A percentile compares a stretch with the other conserved stretches of the same genome.
Evolutionary conservation across 495 filamentous ascomycete genomes (phyloP).

Genomic region (Daldinia caldariorum): DNA sequence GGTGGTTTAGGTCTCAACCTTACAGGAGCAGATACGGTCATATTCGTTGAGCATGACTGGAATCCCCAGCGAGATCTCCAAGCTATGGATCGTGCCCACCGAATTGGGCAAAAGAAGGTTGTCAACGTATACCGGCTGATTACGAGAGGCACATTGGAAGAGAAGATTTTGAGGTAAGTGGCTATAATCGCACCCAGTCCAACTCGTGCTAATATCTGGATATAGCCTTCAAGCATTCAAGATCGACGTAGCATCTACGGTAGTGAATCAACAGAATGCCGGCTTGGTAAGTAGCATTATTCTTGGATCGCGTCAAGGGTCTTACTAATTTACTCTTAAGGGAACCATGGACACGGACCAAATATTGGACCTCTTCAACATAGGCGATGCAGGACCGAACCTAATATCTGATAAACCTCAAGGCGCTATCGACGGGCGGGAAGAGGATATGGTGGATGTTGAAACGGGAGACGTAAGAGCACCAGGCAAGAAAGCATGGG

Average conservation of each 20-base stretch:
- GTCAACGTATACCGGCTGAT: constrained; percentile 99
- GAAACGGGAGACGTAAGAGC: constrained; percentile 91
- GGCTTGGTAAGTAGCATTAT: constrained; percentile 69
- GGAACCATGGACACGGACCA: constrained; percentile 95
- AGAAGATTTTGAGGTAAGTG: constrained; percentile 81
- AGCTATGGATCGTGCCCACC: constrained; percentile 98
- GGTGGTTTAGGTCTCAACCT: constrained; percentile 95
- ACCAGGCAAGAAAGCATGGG: constrained; percentile 94
- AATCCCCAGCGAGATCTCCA: constrained; percentile 99
- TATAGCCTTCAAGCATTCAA: constrained; percentile 96
- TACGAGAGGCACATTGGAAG: constrained; percentile 93
- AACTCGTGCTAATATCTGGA: constrained; percentile 18
- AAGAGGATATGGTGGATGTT: constrained; percentile 93
- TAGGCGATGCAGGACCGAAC: constrained; percentile 78
- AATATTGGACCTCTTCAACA: constrained; percentile 94
- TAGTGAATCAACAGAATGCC: constrained; percentile 99
- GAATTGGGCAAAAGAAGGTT: constrained; percentile 99
- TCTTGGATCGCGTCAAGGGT: background rate
- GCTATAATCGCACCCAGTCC: constrained; percentile 47
- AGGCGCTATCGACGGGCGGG: constrained; percentile 67
- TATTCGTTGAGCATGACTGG: constrained; percentile 99
- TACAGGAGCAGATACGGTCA: constrained; percentile 97
- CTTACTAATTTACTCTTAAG: constrained; percentile 37
- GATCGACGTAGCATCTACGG: constrained; percentile 96
- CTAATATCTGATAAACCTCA: constrained; percentile 66